phyloP scores from a whole-genome alignment of 352 stramenopile genomes.

The Globisporangium cylindrosporum region DNA sequence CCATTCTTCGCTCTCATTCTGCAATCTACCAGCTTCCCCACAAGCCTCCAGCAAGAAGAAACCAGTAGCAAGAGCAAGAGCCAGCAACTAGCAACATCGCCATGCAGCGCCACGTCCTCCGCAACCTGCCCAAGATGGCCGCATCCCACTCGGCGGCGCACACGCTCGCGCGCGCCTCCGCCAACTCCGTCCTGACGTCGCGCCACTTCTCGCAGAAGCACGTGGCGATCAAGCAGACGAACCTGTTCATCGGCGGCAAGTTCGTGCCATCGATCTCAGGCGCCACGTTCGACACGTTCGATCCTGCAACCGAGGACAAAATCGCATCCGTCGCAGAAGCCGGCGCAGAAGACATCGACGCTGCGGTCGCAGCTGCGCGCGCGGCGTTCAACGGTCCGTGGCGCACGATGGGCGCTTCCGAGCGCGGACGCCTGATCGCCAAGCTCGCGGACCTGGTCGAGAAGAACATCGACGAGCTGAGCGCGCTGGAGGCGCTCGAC shows the following conservation, averaged over 20 bases:
- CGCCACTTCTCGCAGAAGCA: conserved; percentile 33
- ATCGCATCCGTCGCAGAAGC: conserved; percentile 70
- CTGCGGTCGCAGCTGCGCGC: conserved; percentile 65
- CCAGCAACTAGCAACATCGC: not conserved
- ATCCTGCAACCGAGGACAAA: conserved; percentile 81
- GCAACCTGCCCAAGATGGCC: conserved; percentile 31
- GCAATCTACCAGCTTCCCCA: conserved; percentile 12
- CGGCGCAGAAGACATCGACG: conserved; percentile 59
- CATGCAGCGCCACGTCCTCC: conserved; percentile 55
- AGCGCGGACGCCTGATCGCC: conserved; percentile 38
- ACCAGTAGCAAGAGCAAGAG: not conserved
- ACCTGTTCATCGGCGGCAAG: conserved; percentile 85
- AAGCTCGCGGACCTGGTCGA: conserved; percentile 48
- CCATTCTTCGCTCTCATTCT: conserved; percentile 13
- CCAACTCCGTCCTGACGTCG: conserved; percentile 19
- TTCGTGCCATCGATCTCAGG: conserved; percentile 70
- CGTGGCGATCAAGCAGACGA: conserved; percentile 46
- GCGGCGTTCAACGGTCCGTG: conserved; percentile 70
- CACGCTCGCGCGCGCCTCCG: conserved; percentile 17
- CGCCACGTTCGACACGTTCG: conserved; percentile 75
- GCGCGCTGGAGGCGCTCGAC: conserved; percentile 90
- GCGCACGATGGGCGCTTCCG: conserved; percentile 41
- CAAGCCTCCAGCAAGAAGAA: not conserved
- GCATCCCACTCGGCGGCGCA: conserved; percentile 11
- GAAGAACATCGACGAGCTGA: conserved; percentile 58